phyloP scores from a whole-genome alignment of 805 yeast genomes.

The Alloascoidea africana region DNA sequence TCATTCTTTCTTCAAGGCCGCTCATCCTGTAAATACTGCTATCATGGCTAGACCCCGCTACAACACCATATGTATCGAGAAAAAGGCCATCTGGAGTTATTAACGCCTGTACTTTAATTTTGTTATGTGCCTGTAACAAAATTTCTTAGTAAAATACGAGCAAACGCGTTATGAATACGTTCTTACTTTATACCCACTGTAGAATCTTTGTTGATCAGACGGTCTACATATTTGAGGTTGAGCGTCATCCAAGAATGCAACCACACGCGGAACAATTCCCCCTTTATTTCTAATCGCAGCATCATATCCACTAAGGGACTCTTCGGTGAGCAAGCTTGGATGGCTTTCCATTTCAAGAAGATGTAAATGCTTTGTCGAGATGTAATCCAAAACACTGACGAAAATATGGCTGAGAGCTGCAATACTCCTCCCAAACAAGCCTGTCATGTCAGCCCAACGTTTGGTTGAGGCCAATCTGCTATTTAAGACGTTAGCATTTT shows the following conservation, averaged over 20 bases:
- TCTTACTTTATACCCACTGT: not conserved
- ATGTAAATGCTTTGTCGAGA: not conserved
- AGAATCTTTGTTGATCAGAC: not conserved
- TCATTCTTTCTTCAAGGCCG: no score
- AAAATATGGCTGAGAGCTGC: not conserved
- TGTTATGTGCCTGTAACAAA: not conserved
- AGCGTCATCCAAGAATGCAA: not conserved
- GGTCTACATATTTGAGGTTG: not conserved
- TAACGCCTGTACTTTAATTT: not conserved
- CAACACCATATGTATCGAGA: not conserved
- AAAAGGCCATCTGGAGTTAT: not conserved
- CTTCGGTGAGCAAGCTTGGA: not conserved
- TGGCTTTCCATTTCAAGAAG: not conserved
- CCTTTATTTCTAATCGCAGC: not conserved
- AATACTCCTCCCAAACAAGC: constrained; percentile 1
- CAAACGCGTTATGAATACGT: not conserved
- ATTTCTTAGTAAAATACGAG: not conserved
- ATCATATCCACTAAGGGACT: not conserved
- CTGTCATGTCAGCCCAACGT: not conserved
- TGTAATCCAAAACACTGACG: not conserved
- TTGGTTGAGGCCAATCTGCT: not conserved
- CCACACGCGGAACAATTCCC: not conserved
- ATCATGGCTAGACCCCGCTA: no score
- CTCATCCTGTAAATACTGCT: no score
- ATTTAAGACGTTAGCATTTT: not conserved